These are phyloP conservation scores for Acer campestre DNA, from an alignment of 345 rosid genomes.

Conservation along the genomic window DNA sequence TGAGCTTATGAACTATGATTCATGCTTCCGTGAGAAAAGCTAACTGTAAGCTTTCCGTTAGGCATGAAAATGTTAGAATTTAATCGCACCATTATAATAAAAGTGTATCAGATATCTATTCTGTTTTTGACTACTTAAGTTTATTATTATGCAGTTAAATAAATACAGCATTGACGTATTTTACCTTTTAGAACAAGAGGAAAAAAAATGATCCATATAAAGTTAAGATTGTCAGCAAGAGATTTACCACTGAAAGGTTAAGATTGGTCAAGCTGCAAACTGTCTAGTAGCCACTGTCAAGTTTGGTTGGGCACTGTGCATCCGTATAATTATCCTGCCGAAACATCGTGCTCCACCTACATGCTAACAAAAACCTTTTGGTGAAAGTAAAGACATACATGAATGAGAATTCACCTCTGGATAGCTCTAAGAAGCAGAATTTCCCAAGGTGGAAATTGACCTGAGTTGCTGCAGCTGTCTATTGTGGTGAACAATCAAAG, in stretches of 20 bases:
- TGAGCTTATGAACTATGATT: neutral
- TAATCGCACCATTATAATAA: neutral
- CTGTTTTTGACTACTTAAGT: neutral
- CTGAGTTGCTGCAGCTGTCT: neutral
- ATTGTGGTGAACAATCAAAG: neutral
- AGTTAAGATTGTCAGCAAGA: neutral
- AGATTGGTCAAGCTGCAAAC: conserved; percentile 1
- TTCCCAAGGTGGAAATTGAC: neutral
- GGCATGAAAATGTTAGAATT: neutral
- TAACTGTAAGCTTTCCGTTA: neutral
- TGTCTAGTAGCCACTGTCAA: neutral
- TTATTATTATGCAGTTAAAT: neutral
- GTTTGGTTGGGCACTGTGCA: neutral
- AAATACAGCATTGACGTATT: neutral
- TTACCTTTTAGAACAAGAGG: neutral
- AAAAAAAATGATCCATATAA: neutral
- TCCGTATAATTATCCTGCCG: neutral
- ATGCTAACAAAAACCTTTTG: neutral
- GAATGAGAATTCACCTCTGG: neutral
- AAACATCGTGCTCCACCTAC: neutral
- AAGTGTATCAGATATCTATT: neutral
- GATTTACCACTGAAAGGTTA: neutral
- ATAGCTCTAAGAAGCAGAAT: neutral
- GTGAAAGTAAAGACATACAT: neutral
- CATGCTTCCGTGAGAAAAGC: conserved; percentile 1